Base-by-base conservation (phyloP, 805 yeast genomes). In the Henningerozyma blattae region DNA sequence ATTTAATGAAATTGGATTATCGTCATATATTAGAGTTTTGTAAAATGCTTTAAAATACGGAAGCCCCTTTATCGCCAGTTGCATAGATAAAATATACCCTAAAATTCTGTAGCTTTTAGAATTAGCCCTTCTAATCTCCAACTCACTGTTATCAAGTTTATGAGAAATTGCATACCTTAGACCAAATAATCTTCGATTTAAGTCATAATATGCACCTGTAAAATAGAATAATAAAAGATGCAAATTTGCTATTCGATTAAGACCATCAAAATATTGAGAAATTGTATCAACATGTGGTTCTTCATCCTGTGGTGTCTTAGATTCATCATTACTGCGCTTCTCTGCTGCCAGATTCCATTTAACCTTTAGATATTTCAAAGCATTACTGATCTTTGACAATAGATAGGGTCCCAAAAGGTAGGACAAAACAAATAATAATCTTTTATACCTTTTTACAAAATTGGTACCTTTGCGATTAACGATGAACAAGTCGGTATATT, bases 201-300 rank as follows among this genome's bases (percentile, higher is more conserved):
- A 43, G 33, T 80, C 76, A 57, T 87, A 87, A 54, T 79, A 91
- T 19, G 76, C 68, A 2, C 96, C 97, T 29, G 66, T 67, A 48
- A 87, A 72, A 56, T 89, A 89, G 52, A 89, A 89, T 0, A 82
- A 25, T 0, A 94, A 89, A 33, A 86, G 56, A 52, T 89, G 94
- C 13, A 82, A 37, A 45, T 81, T 80, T 51, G 75, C 58, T 5
- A 81, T 35, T 1, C 70, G 33, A 40, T 77, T 77, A 20, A 73
- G 44, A 4, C 72, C 44, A 34, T 62, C 61, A 14, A 67, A 48
- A 43, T 68, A 48, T 6, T 24, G 10, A 10, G 14, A 24, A 10
- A 24, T n/a, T n/a, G 10, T 13, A 10, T 9, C 5, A n/a, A 8
- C 1, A n/a, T 10, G 15, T 12, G 6, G 7, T 8, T 24, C 27